Conservation (phyloP, 768 basidiomycete species). For the Trametes coccinea region DNA sequence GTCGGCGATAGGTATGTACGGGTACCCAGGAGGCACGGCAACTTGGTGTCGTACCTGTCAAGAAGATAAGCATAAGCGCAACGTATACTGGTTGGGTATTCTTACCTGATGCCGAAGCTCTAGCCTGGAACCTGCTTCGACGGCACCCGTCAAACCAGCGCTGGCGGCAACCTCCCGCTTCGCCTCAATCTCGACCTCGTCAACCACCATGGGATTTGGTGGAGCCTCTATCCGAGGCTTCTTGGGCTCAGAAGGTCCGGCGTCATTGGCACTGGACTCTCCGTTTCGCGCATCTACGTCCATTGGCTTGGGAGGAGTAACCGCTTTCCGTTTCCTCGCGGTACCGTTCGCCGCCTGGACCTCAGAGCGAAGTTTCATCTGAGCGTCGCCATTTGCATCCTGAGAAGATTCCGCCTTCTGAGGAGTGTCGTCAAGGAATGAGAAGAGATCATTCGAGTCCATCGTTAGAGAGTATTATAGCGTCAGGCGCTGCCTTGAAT, state of each 20-base stretch:
- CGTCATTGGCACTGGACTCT: conserved; percentile 31
- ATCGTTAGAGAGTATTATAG: background rate
- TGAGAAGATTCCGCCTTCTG: conserved; percentile 24
- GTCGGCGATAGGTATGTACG: conserved; percentile 85
- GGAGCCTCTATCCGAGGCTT: conserved; percentile 61
- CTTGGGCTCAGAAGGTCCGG: conserved; percentile 51
- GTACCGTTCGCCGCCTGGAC: conserved; percentile 29
- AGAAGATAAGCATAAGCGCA: background rate
- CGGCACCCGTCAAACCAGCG: conserved; percentile 78
- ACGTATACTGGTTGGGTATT: background rate
- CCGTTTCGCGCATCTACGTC: conserved; percentile 14
- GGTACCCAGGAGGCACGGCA: conserved; percentile 89
- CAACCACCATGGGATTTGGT: conserved; percentile 77
- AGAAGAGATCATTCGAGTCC: conserved; percentile 54
- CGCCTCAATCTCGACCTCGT: conserved; percentile 94
- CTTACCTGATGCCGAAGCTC: conserved; percentile 81
- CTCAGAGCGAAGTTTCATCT: conserved; percentile 31
- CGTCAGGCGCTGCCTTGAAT: background rate
- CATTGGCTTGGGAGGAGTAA: background rate
- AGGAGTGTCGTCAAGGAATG: conserved; percentile 57
- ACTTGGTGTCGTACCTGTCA: conserved; percentile 91
- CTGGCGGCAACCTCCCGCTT: conserved; percentile 89
- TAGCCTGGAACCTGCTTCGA: conserved; percentile 64
- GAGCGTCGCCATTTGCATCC: conserved; percentile 40
- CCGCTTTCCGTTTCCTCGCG: conserved; percentile 46